phyloP scores from a whole-genome alignment of 805 yeast genomes.

The Aciculoconidium aculeatum region DNA sequence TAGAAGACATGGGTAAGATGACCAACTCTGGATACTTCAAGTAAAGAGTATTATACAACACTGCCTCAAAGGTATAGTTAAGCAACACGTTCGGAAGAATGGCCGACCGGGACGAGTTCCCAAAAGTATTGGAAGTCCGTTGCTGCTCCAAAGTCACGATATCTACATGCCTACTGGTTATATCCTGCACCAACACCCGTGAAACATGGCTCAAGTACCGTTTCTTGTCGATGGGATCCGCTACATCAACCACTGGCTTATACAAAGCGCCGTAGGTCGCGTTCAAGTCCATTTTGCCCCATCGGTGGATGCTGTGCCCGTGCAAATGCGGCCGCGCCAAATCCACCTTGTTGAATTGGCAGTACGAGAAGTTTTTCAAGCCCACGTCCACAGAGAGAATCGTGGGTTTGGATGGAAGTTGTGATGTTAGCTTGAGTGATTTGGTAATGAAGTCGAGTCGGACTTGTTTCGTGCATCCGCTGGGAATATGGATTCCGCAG shows the following conservation, averaged over 20 bases:
- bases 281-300: slow-evolving; percentile 25
- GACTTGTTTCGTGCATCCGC: slow-evolving; percentile 13
- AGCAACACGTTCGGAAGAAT: slow-evolving; percentile 35
- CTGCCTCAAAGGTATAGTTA: slow-evolving; percentile 34
- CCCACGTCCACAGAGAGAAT: slow-evolving; percentile 35
- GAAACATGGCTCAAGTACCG: slow-evolving; percentile 20
- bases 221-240: slow-evolving; percentile 20
- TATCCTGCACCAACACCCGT: slow-evolving; percentile 14
- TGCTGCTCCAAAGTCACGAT: slow-evolving; percentile 34
- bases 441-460: slow-evolving; percentile 7
- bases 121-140: slow-evolving; percentile 26
- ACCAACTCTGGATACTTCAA: slow-evolving; percentile 12
- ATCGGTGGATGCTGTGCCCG: slow-evolving; percentile 7
- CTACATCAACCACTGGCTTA: slow-evolving; percentile 5
- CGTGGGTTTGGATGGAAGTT: slow-evolving; percentile 7
- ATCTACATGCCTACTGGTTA: slow-evolving; percentile 16
- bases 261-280: slow-evolving; percentile 13
- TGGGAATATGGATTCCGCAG: slow-evolving; percentile 17
- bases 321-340: not conserved
- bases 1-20: slow-evolving; percentile 32
- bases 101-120: slow-evolving; percentile 4
- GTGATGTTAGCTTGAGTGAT: slow-evolving; percentile 7
- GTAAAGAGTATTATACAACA: slow-evolving; percentile 26
- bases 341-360: slow-evolving; percentile 14
- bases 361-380: slow-evolving; percentile 36